A percentile compares a stretch with the other conserved stretches of the same genome.
Conservation (phyloP, 257 asterid genomes). For the Eucommia ulmoides region DNA sequence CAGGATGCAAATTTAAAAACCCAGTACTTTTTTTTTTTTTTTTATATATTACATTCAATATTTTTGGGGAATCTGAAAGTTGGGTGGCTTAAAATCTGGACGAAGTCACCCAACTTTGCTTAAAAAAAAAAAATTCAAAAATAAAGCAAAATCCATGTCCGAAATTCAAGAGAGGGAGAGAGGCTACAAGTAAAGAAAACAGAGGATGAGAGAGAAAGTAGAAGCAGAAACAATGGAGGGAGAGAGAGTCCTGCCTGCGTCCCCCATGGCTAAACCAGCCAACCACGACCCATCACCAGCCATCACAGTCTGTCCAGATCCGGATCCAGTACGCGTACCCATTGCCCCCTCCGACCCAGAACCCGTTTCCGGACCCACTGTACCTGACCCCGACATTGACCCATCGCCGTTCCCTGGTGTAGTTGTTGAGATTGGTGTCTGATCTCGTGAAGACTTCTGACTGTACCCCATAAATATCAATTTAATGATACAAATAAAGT, state of each 20-base stretch:
- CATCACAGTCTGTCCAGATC: constrained; percentile 26
- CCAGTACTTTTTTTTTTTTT: too few species aligned
- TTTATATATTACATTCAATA: too few species aligned
- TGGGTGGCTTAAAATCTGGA: too few species aligned
- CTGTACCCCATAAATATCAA: constrained; percentile 36
- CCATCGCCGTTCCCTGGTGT: constrained; percentile 35
- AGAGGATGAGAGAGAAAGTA: constrained; percentile 6
- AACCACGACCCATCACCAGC: constrained; percentile 77
- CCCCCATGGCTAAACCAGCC: constrained; percentile 93
- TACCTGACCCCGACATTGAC: constrained; percentile 23
- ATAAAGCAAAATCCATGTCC: too few species aligned
- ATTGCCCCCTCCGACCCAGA: constrained; percentile 6
- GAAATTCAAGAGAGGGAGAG: too few species aligned
- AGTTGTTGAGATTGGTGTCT: constrained; percentile 33
- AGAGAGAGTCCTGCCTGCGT: constrained; percentile 20
- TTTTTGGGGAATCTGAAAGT: too few species aligned
- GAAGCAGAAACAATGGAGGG: constrained; percentile 11
- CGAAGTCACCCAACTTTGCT: too few species aligned
- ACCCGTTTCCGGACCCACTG: constrained; percentile 1
- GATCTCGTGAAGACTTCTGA: constrained; percentile 73
- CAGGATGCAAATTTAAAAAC: too few species aligned
- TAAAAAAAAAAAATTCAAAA: too few species aligned
- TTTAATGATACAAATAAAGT: background rate
- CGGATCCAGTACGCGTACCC: constrained; percentile 21
- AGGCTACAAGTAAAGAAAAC: constrained; percentile 19